Percentiles rank a stretch among this genome's conserved stretches.
These are phyloP conservation scores for Neurospora africana DNA, from an alignment of 495 filamentous ascomycete genomes.

Conservation along the genomic window DNA sequence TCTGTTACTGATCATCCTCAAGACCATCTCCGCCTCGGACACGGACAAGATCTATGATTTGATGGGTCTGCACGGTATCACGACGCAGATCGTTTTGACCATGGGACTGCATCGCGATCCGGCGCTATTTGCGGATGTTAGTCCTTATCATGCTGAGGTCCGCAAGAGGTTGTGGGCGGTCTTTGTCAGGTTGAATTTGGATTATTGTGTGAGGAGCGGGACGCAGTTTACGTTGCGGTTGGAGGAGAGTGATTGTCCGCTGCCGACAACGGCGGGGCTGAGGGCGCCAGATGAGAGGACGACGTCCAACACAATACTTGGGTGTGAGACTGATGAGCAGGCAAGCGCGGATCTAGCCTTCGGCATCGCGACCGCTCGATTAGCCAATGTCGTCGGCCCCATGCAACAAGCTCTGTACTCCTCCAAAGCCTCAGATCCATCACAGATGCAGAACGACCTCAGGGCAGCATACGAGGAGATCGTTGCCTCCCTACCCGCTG, in stretches of 20 bases:
- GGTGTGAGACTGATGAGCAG: neutral
- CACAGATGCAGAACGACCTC: constrained; percentile 2
- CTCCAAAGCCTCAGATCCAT: neutral
- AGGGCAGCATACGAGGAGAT: neutral
- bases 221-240: constrained; percentile 6
- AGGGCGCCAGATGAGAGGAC: neutral
- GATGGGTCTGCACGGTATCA: constrained; percentile 9
- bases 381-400: constrained; percentile 9
- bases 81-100: constrained; percentile 9
- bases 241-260: constrained; percentile 13
- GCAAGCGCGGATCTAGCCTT: constrained; percentile 4
- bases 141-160: constrained; percentile 11
- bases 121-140: constrained; percentile 5
- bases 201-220: constrained; percentile 16
- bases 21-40: constrained; percentile 13
- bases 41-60: constrained; percentile 15
- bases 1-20: constrained; percentile 6
- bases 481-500: neutral
- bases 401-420: constrained; percentile 8
- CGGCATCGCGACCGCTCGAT: constrained; percentile 2
- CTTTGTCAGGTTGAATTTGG: constrained; percentile 9
- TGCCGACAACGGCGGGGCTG: constrained; percentile 2
- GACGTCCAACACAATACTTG: neutral
- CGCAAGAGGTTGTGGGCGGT: constrained; percentile 12
- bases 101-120: constrained; percentile 16